Conservation (phyloP, 352 stramenopile species). For the Globisporangium cederbergense region DNA sequence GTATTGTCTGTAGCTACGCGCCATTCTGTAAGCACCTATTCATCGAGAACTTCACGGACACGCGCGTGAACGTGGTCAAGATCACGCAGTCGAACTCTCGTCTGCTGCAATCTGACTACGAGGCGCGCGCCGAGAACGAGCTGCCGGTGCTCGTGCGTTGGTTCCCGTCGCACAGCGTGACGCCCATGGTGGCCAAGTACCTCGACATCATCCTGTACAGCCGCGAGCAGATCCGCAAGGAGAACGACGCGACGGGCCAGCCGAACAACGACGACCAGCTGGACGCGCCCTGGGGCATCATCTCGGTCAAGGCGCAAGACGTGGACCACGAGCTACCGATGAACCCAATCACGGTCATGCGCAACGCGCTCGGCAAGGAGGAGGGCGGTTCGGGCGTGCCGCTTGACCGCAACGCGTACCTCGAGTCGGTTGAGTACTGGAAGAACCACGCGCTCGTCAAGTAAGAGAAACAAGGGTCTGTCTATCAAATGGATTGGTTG, state of each 20-base stretch:
- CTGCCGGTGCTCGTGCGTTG: slow-evolving; percentile 90
- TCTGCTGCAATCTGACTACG: slow-evolving; percentile 92
- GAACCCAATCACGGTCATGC: slow-evolving; percentile 98
- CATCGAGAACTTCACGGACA: slow-evolving; percentile 92
- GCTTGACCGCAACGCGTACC: slow-evolving; percentile 75
- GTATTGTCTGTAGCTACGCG: slow-evolving; percentile 82
- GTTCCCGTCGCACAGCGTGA: slow-evolving; percentile 92
- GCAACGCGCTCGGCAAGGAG: slow-evolving; percentile 96
- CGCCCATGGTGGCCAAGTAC: slow-evolving; percentile 88
- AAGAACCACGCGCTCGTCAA: slow-evolving; percentile 81
- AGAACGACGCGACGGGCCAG: slow-evolving; percentile 86
- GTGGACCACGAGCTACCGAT: slow-evolving; percentile 96
- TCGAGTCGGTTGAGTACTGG: slow-evolving; percentile 88
- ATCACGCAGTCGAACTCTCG: slow-evolving; percentile 94
- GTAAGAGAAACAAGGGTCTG: slow-evolving; percentile 24
- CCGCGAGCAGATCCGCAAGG: slow-evolving; percentile 96
- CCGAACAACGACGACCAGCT: slow-evolving; percentile 35
- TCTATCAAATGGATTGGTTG: not conserved
- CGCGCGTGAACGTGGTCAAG: slow-evolving; percentile 82
- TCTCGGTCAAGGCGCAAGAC: slow-evolving; percentile 97
- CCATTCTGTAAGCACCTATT: slow-evolving; percentile 99
- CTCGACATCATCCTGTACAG: slow-evolving; percentile 99
- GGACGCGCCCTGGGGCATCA: slow-evolving; percentile 91
- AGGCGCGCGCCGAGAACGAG: slow-evolving; percentile 92
- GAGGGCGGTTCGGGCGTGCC: slow-evolving; percentile 88